These are phyloP conservation scores for Cercophora newfieldiana DNA, from an alignment of 495 filamentous ascomycete species.

Conservation along the genomic window DNA sequence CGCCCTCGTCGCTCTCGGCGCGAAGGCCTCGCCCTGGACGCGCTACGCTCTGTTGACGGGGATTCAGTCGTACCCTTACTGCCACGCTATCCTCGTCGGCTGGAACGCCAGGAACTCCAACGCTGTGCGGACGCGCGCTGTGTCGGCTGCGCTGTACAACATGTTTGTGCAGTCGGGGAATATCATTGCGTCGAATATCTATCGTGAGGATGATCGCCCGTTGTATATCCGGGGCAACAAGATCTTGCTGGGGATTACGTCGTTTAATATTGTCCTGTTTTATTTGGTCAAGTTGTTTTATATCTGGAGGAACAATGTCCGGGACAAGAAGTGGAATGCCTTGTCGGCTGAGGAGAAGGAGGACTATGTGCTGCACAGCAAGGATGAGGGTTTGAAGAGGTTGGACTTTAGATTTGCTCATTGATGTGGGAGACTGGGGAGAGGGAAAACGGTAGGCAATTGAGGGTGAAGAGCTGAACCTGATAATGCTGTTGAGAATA, in stretches of 20 bases:
- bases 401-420: conserved; percentile 35
- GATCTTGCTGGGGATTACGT: conserved; percentile 45
- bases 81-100: conserved; percentile 61
- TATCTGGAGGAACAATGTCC: conserved; percentile 37
- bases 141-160: conserved; percentile 55
- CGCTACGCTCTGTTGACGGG: conserved; percentile 54
- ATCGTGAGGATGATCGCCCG: conserved; percentile 56
- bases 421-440: conserved; percentile 9
- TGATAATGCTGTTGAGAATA: too few species aligned
- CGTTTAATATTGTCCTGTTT: conserved; percentile 42
- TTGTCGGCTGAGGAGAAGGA: conserved; percentile 40
- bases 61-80: conserved; percentile 60
- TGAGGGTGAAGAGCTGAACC: neutral
- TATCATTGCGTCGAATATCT: conserved; percentile 55
- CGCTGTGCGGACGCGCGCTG: conserved; percentile 61
- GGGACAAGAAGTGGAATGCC: conserved; percentile 39
- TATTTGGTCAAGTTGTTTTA: conserved; percentile 43
- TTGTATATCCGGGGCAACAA: conserved; percentile 55
- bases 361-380: conserved; percentile 31
- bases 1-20: conserved; percentile 47
- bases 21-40: conserved; percentile 47
- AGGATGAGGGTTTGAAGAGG: conserved; percentile 34
- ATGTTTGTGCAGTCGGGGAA: conserved; percentile 49
- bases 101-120: conserved; percentile 63
- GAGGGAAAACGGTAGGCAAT: neutral